Evolutionary conservation across 2,329 filamentous ascomycete genomes (phyloP), one percentile per base, ranked within the genome.

Genomic region (Pyrenochaeta sp.): DNA sequence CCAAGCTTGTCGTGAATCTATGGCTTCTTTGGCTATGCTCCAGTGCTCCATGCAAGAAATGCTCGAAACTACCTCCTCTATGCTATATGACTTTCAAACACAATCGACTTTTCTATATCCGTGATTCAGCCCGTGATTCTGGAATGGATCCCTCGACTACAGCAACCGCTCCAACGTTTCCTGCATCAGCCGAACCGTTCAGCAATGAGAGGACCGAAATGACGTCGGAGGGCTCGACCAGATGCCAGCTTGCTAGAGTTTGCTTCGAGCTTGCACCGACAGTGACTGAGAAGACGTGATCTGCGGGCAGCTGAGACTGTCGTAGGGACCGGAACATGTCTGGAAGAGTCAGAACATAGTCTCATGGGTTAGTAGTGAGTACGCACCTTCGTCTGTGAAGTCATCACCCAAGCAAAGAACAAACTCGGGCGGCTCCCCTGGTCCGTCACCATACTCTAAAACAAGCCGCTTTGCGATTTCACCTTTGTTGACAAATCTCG

Each of bases 401-500:
- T 99, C 95, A 77, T 99, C 95, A 42, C 95, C 95, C 60, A 93
- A 81, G 78, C 95, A 99, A 50, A 98, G 84, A 10, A 96, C 88
- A 72, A 98, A 97, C 67, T 94, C 92, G 0, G 93, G 86, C 52
- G 86, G 85, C 50, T 87, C 82, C 3, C 83, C 82, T 1, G 78
- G 77, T 1, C 79, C 81, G 6, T 82, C 79, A 3, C 82, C 88
- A 77, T 96, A 96, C 47, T 88, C 88, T 24, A 86, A 81, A 37
- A 98, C 88, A 19, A 99, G 84, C 5, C 90, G 88, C 80, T 92
- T 93, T 15, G 90, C 91, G 64, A 98, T 98, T 78, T 96, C 93
- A 30, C 95, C 95, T 83, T 99, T 99, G 84, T 98, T 98, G 81
- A 99, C 93, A 72, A 96, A 97, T 0, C 90, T 93, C 28, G 94